phyloP scores from a whole-genome alignment of 129 eudicot species.

The Centrapalus pauciflorus region DNA sequence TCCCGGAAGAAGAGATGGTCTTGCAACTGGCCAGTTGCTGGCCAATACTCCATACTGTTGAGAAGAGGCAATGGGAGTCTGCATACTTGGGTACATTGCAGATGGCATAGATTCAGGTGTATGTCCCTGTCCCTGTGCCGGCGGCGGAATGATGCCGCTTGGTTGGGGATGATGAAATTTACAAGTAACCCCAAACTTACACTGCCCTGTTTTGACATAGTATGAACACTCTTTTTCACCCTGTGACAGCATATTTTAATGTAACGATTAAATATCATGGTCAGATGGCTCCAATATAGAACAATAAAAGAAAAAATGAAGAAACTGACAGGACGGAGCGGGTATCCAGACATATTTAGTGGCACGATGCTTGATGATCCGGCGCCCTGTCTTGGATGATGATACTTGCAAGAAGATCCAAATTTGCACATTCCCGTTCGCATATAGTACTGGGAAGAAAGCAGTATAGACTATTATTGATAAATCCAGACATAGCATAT shows the following conservation, averaged over 20 bases:
- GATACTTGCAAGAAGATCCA: constrained; percentile 91
- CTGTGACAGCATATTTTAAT: constrained; percentile 34
- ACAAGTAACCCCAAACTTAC: constrained; percentile 91
- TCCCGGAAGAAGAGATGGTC: constrained; percentile 72
- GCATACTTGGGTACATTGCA: constrained; percentile 46
- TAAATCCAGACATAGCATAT: too few species aligned
- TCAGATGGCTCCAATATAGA: neutral
- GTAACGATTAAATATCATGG: neutral
- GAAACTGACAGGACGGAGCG: constrained; percentile 70
- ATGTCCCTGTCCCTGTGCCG: constrained; percentile 35
- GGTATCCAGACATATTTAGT: constrained; percentile 73
- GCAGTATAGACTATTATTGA: neutral
- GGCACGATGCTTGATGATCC: constrained; percentile 50
- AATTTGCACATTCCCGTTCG: constrained; percentile 86
- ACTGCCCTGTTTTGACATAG: constrained; percentile 81
- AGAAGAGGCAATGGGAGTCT: constrained; percentile 48
- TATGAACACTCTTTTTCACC: constrained; percentile 95
- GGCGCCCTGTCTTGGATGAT: constrained; percentile 86
- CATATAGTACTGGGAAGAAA: constrained; percentile 64
- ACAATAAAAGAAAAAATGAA: neutral
- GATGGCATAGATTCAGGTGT: constrained; percentile 27
- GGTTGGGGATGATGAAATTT: constrained; percentile 97
- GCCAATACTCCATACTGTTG: constrained; percentile 60
- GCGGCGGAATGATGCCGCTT: constrained; percentile 32
- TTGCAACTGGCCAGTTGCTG: constrained; percentile 73